Percentiles rank a stretch among this genome's conserved stretches.
Conservation (phyloP, 169 alveolate species). For the Plasmodium berghei region DNA sequence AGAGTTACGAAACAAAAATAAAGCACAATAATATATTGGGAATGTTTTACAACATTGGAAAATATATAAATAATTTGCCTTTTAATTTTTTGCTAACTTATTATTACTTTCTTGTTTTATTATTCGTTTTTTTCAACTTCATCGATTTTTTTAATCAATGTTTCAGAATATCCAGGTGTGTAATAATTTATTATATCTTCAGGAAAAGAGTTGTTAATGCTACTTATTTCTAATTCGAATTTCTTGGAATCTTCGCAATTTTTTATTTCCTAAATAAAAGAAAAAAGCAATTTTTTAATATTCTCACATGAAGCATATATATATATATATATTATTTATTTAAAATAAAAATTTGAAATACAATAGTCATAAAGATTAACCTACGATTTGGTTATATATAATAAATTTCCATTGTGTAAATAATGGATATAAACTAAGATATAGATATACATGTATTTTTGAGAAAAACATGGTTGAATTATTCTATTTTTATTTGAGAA, state of each 20-base stretch:
- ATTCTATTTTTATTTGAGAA: no score
- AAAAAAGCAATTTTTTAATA: background rate
- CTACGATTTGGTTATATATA: no score
- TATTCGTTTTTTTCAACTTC: constrained; percentile 16
- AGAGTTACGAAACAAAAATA: no score
- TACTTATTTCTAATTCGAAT: constrained; percentile 52
- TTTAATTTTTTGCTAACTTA: background rate
- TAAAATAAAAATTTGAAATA: background rate
- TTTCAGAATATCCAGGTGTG: constrained; percentile 77
- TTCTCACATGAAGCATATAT: background rate
- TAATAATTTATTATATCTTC: constrained; percentile 64
- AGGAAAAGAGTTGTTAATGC: constrained; percentile 49
- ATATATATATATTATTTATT: background rate
- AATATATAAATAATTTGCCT: background rate
- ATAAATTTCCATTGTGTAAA: no score
- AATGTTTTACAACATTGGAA: no score
- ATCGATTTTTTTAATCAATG: constrained; percentile 66
- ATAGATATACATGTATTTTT: background rate
- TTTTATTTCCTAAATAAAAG: constrained; percentile 44
- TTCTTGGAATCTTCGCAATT: constrained; percentile 52
- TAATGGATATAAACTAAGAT: background rate
- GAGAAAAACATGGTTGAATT: no score
- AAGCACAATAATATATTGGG: no score
- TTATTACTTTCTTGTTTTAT: background rate
- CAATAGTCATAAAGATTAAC: background rate